Base-by-base conservation (phyloP, 108 stramenopile genomes). In the Phaeodactylum tricornutum region DNA sequence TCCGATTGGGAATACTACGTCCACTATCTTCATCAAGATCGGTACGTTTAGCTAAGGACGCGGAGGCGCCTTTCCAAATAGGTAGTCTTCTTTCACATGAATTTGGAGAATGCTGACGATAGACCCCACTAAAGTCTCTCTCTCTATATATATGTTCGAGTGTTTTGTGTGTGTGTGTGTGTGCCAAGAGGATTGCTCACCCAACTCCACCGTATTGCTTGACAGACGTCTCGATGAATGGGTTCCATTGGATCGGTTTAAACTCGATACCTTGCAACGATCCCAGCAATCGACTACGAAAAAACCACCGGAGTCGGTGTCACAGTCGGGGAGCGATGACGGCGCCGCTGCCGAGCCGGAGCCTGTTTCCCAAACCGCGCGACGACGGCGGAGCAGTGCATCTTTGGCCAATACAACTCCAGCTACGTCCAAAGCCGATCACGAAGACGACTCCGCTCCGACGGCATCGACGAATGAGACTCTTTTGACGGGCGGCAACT, bases 211-310 rank as follows among this genome's bases (percentile, higher is more conserved):
- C 14, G 38, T 55, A 19, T 47, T 36, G 26, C 17, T 55, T 4
- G 40, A 34, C 36, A 56, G 72, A 14, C 77, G 93, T 21, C 57
- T 90, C 17, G 92, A 93, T 47, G 86, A 93, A 68, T 93, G 92
- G 92, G 60, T 89, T 5, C 46, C 64, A 4, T 26, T 78, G 1
- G 67, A 66, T 31, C 64, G 71, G 21, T 87, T 89, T 53, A 49
- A 74, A 4, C 44, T 87, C 48, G 54, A 62, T 3, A 81, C 83
- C 0, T 50, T 85, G 34, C 6, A 79, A 48, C 66, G 67, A 25
- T n/a, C n/a, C n/a, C n/a, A n/a, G n/a, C 33, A 34, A 24, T 20
- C 31, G 20, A 28, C 14, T 38, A 22, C n/a, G 37, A 21, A 47
- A 24, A 0, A 8, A 20, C 1, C 52, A 14, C 41, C 38, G 38